These are phyloP conservation scores for Pichia gijzeniarum DNA, from an alignment of 805 yeast species.

Conservation along the genomic window DNA sequence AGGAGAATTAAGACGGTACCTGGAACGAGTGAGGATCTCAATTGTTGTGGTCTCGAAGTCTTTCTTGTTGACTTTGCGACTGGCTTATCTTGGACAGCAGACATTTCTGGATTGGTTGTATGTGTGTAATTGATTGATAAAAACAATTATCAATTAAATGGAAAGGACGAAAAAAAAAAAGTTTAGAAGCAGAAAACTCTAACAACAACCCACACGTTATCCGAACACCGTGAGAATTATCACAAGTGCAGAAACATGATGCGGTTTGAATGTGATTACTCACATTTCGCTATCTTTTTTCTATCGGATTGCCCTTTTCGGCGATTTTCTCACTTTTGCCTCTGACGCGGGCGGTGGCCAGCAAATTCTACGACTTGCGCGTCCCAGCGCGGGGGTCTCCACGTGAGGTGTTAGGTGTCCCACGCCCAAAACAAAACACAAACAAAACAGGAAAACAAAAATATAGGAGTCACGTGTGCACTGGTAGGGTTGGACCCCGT, in stretches of 20 bases:
- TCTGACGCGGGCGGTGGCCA: too few species aligned
- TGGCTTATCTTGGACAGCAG: slow-evolving; percentile 72
- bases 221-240: too few species aligned
- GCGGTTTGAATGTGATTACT: not conserved
- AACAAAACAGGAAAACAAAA: too few species aligned
- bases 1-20: slow-evolving; percentile 66
- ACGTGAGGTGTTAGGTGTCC: slow-evolving; percentile 11
- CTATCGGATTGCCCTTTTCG: too few species aligned
- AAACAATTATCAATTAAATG: not conserved
- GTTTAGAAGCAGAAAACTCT: too few species aligned
- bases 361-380: too few species aligned
- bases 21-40: slow-evolving; percentile 62
- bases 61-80: slow-evolving; percentile 87
- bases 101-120: slow-evolving; percentile 19
- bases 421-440: not conserved
- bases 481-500: not conserved
- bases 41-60: slow-evolving; percentile 86
- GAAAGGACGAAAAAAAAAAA: not conserved
- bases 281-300: not conserved
- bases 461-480: too few species aligned
- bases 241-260: not conserved
- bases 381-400: too few species aligned
- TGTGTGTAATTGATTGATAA: not conserved
- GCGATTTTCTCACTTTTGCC: too few species aligned
- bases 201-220: too few species aligned